Conservation (phyloP, 176 grass and related monocot species). For the Oryza coarctata region DNA sequence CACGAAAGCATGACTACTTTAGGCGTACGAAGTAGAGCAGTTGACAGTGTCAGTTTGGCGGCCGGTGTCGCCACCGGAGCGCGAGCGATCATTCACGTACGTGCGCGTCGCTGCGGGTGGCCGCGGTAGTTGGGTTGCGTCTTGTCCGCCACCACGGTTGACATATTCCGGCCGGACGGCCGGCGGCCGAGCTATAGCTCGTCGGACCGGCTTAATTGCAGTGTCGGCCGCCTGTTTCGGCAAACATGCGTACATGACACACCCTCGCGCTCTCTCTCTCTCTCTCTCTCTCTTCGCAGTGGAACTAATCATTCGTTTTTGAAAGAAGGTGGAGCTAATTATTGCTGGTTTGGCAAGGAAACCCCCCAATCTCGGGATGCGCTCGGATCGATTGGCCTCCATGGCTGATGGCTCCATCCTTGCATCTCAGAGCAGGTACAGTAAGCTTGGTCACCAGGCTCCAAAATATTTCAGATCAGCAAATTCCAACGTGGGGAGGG, state of each 20-base stretch:
- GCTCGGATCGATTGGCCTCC: neutral
- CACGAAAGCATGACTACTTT: too few relatives aligned
- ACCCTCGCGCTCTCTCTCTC: neutral
- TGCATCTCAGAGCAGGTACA: too few relatives aligned
- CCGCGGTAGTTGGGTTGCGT: neutral
- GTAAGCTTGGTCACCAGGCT: too few relatives aligned
- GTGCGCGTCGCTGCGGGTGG: neutral
- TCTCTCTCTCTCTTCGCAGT: neutral
- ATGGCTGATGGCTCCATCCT: neutral
- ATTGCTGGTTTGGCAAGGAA: slow-evolving; percentile 31
- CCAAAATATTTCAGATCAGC: too few relatives aligned
- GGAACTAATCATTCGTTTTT: slow-evolving; percentile 25
- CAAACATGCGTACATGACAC: neutral
- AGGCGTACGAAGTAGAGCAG: too few relatives aligned
- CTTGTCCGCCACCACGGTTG: neutral
- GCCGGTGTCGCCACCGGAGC: too few relatives aligned
- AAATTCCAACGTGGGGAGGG: too few relatives aligned
- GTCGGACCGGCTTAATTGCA: slow-evolving; percentile 8
- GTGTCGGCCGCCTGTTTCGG: slow-evolving; percentile 50
- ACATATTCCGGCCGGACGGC: slow-evolving; percentile 22
- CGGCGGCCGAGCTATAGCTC: neutral
- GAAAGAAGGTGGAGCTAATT: slow-evolving; percentile 16
- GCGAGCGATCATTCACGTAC: neutral
- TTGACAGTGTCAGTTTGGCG: too few relatives aligned
- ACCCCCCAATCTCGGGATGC: neutral